phyloP scores from a whole-genome alignment of 768 basidiomycete species.

The Antrodiella citrinella region DNA sequence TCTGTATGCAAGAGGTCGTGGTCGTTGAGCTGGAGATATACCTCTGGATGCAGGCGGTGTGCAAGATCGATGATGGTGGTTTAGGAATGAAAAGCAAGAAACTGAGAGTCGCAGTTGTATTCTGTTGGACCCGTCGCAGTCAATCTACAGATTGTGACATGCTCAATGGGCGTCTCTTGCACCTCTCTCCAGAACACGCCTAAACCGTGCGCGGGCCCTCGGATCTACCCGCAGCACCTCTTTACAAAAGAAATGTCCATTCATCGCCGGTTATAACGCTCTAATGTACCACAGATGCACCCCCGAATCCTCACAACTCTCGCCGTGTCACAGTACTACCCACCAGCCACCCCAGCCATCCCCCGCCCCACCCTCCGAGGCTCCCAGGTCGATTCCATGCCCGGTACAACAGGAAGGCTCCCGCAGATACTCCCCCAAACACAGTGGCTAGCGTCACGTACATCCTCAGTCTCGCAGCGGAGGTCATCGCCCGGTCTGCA shows the following conservation, averaged over 20 bases:
- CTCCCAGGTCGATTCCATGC: slow-evolving; percentile 57
- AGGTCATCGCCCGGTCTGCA: slow-evolving; percentile 67
- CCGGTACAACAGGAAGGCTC: slow-evolving; percentile 61
- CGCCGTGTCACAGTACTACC: slow-evolving; percentile 34
- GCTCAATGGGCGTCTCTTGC: slow-evolving; percentile 5
- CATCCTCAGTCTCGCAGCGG: slow-evolving; percentile 58
- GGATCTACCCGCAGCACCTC: slow-evolving; percentile 22
- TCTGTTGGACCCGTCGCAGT: neutral
- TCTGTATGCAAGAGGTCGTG: neutral
- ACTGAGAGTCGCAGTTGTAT: neutral
- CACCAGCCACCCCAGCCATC: slow-evolving; percentile 63
- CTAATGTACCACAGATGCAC: slow-evolving; percentile 5
- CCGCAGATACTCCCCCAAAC: slow-evolving; percentile 68
- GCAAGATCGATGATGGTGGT: neutral
- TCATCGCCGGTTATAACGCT: slow-evolving; percentile 9
- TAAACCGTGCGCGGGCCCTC: slow-evolving; percentile 15
- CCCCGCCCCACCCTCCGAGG: slow-evolving; percentile 46
- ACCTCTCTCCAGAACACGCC: slow-evolving; percentile 23
- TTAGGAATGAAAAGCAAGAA: too few relatives aligned
- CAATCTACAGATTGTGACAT: slow-evolving; percentile 1
- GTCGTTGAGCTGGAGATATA: neutral
- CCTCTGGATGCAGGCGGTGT: neutral
- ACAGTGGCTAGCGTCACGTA: slow-evolving; percentile 68
- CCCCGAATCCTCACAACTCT: slow-evolving; percentile 26
- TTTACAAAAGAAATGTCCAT: neutral